phyloP scores from a whole-genome alignment of 2,329 filamentous ascomycete genomes.

The Colletotrichum sp. region DNA sequence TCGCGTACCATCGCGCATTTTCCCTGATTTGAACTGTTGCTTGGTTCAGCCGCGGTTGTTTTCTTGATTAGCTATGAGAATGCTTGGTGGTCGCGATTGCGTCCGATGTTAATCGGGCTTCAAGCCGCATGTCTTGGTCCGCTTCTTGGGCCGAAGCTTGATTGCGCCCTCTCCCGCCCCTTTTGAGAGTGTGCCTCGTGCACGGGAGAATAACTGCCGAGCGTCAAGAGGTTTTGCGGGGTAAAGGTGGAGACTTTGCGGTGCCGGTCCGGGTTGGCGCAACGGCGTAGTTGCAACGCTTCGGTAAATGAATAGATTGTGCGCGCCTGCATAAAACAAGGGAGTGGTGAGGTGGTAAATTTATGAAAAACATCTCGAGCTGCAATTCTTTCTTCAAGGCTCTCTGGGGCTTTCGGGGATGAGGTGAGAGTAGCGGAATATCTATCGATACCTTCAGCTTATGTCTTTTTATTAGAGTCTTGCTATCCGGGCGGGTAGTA shows the following conservation, averaged over 20 bases:
- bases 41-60: background rate
- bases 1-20: background rate
- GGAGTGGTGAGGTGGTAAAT: background rate
- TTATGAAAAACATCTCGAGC: background rate
- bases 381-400: background rate
- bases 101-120: background rate
- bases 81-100: background rate
- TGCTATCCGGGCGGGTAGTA: too few relatives aligned
- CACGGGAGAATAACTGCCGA: background rate
- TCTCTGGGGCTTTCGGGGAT: too few relatives aligned
- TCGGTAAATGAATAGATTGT: background rate
- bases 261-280: accelerated
- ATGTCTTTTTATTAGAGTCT: too few relatives aligned
- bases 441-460: too few relatives aligned
- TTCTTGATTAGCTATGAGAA: background rate
- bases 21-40: background rate
- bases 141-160: background rate
- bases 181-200: background rate
- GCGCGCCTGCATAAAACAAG: background rate
- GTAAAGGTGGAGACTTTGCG: background rate
- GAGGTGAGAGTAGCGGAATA: too few relatives aligned
- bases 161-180: background rate
- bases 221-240: background rate
- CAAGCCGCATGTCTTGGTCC: background rate
- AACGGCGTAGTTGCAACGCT: background rate